Evolutionary conservation across 139 green algal species (phyloP), one percentile per base, ranked within the genome.

Genomic region (Marvania coccoides): DNA sequence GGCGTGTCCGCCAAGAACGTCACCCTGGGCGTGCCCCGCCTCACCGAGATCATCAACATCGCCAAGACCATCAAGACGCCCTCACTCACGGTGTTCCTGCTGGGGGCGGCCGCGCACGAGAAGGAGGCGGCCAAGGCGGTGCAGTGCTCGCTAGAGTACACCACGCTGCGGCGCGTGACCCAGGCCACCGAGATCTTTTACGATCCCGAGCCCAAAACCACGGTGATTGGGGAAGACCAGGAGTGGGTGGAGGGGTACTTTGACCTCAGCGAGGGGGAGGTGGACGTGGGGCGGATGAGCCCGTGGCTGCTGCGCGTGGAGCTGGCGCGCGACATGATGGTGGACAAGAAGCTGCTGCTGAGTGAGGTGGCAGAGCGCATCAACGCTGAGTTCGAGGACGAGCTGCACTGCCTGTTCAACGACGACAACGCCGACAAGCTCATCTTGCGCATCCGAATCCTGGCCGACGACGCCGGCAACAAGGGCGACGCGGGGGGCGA

Each of bases 31-130:
- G 94, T 99, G 77, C 95, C 95, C 7, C 88, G 95, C 28, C 80
- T 99, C 26, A 96, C 87, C 6, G 95, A 99, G 77, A 97, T 99
- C 85, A 98, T 98, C 84, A 98, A 99, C 77, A 85, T 99, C 19
- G 87, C 95, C 38, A 99, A 99, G 83, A 96, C 93, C 81, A 98
- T 97, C 81, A 98, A 98, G 80, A 99, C 95, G 58, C 95, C 95
- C 35, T 88, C 76, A 3, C 79, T 97, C 9, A 87, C 86, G 24
- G 89, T 99, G 53, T 91, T 91, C 82, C 80, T 97, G 63, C n/a
- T 65, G 36, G 74, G 74, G 13, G 69, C 76, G 31, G 71, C 79
- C 26, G 63, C 67, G n/a, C 47, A 61, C 8, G 83, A 93, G 58
- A 84, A 85, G 65, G 85, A 95, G 58, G 56, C 71, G 24, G 94